Base-by-base conservation (phyloP, 495 filamentous ascomycete genomes). In the Penicillium malachiteum region DNA sequence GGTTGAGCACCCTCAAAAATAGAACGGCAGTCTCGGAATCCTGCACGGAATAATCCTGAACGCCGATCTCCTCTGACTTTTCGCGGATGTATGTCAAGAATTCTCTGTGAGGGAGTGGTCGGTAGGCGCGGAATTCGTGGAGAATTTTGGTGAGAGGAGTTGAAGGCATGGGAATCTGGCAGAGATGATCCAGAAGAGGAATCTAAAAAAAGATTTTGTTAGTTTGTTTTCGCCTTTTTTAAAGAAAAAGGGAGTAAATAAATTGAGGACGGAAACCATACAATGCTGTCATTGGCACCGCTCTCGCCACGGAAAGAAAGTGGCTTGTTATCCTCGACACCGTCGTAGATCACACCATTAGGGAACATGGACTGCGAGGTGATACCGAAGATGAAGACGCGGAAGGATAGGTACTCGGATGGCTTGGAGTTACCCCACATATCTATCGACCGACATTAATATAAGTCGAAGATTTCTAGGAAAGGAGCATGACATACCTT, bases 341-440 rank as follows among this genome's bases (percentile, higher is more conserved):
- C 90, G 66, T 93, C 87, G 71, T 96, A 96, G 51, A 94, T 69
- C 3, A 96, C 92, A 2, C 92, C 92, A 46, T 88, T 76, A 3
- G 92, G 92, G 68, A 96, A 96, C 92, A 96, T 96, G 43, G 81
- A 84, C 68, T 96, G 92, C 7, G 80, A 85, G 2, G 86, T 90
- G 61, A 96, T 95, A 47, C 92, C 92, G 60, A 95, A 96, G 71
- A 96, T 96, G 73, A 96, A 96, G 33, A 91, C 92, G 10, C 92
- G 85, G 80, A 94, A 96, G 47, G 79, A 85, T 33, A 84, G 86
- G 71, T 96, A 96, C 45, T 88, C 81, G 4, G 74, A 67, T 11
- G 92, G 91, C 63, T 87, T 89, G 48, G 87, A 90, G 63, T 89
- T 87, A 35, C 75, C 76, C 92, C 92, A 96, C 91, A 96, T 96